Evolutionary conservation across 208 protist species (phyloP), one percentile per base, ranked within the genome.

Genomic region (Trichomonas tenax): DNA sequence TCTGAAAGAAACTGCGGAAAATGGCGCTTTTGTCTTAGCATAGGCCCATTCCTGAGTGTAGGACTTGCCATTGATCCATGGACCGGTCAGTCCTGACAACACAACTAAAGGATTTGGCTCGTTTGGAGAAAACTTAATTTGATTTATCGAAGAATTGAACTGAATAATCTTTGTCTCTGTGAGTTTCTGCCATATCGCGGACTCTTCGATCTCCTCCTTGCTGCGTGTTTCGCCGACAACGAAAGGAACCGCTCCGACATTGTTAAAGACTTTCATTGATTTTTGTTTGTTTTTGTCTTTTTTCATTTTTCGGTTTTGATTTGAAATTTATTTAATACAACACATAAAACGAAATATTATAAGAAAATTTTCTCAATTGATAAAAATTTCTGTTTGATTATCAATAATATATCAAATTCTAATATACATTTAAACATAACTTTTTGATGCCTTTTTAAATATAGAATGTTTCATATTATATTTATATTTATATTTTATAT

Each of bases 151-250:
- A 93, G 86, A 48, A 93, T 93, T 93, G 26, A 93, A 93, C 44
- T 93, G 17, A 93, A 51, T 23, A 93, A 93, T 93, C 21, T 93
- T 44, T 34, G 41, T 93, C 46, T 93, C 86, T 48, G 11, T 93
- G 0, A 93, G 36, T 51, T 51, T 48, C 31, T 93, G 86, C 86
- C 86, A 93, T 38, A 93, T 26, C 0, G 86, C 44, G 21, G 86
- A 93, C 34, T 93, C 86, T 93, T 93, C 86, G 15, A 93, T 93
- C 46, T 93, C 86, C 3, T 48, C 44, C 46, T 93, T 93, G 8
- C 40, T 93, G 41, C 86, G 23, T 23, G 45, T 93, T 41, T 93
- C 86, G 14, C 86, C 86, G 38, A 93, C 86, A 40, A 44, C 40
- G 38, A 93, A 93, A 34, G 86, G 86, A 51, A 93, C 86, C n/a